Base-by-base conservation (phyloP, 2,329 filamentous ascomycete species). In the Rugonectria rugulosa region DNA sequence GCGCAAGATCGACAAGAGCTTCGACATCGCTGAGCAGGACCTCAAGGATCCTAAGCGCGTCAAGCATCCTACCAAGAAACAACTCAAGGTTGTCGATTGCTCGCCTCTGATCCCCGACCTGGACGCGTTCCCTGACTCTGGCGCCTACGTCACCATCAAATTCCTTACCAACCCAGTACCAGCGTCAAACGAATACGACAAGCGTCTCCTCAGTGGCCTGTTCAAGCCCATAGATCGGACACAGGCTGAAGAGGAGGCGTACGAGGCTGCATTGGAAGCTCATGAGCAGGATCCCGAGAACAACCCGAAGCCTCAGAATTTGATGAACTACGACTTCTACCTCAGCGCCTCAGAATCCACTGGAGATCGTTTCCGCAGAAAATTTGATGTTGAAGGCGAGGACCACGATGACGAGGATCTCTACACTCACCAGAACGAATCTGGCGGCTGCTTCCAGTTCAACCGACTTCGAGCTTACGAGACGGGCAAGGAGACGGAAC, bases 101-200 rank as follows among this genome's bases (percentile, higher is more conserved):
- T 82, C 80, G 57, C 85, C 86, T 23, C 72, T 90, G 32, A 72
- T 89, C 15, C 87, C 87, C 6, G 87, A 90, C 65, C 78, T 87
- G 36, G 83, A 88, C 56, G 83, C 85, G n/a, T 88, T 88, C 75
- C 86, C 87, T 42, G 87, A 90, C 70, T 84, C 83, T 3, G 87
- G 87, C 50, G 86, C 86, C 57, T 90, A 89, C 68, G 83, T 88
- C 60, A 85, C 86, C 12, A 79, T 89, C 75, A 89, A 89, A 72
- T 89, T 89, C 72, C 80, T 81, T 46, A 85, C 82, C 61, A 88
- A 87, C 68, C 87, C 87, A 4, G 82, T 89, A 23, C 75, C 81
- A 9, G 76, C 78, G 50, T 58, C 68, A 37, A 76, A 66, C 41
- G 73, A 73, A 38, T 89, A 88, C 70, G 85, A 88, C 69, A 77